These are phyloP conservation scores for Crinitomyces ghanaensis DNA, from an alignment of 805 yeast genomes.

Conservation along the genomic window DNA sequence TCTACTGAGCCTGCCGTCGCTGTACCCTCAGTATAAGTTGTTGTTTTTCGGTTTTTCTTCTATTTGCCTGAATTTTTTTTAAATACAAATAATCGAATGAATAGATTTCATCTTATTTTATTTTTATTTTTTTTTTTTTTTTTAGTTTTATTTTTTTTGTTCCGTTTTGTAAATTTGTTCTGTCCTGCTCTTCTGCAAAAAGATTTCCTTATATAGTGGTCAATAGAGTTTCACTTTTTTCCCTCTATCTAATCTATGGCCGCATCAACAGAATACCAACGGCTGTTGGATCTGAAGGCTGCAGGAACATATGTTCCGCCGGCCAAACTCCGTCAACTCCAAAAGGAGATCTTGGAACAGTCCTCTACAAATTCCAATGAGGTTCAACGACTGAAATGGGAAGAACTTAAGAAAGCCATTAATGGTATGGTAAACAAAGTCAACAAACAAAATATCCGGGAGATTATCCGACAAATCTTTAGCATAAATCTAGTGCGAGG, in stretches of 20 bases:
- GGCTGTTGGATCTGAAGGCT: slow-evolving; percentile 29
- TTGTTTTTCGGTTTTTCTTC: too few relatives aligned
- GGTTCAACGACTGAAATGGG: slow-evolving; percentile 50
- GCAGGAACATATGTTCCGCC: slow-evolving; percentile 47
- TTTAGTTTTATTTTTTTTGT: too few relatives aligned
- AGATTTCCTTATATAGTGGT: slow-evolving; percentile 1
- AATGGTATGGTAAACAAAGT: slow-evolving; percentile 39
- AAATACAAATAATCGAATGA: too few relatives aligned
- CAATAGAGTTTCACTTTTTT: background rate
- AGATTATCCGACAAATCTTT: slow-evolving; percentile 40
- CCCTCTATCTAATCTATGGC: too few relatives aligned
- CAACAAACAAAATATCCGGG: slow-evolving; percentile 36
- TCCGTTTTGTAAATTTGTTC: too few relatives aligned
- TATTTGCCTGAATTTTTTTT: too few relatives aligned
- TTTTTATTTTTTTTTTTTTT: too few relatives aligned
- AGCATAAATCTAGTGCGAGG: slow-evolving; percentile 49
- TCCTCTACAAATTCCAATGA: slow-evolving; percentile 26
- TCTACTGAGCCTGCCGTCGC: too few relatives aligned
- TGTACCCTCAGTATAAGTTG: too few relatives aligned
- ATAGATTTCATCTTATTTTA: too few relatives aligned
- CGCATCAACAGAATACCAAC: slow-evolving; percentile 30
- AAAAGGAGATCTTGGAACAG: slow-evolving; percentile 25
- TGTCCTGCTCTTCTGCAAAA: too few relatives aligned
- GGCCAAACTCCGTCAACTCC: slow-evolving; percentile 35
- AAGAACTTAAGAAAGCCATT: slow-evolving; percentile 34